Evolutionary conservation across 768 basidiomycete genomes (phyloP).

Genomic region (Obba rivulosa): DNA sequence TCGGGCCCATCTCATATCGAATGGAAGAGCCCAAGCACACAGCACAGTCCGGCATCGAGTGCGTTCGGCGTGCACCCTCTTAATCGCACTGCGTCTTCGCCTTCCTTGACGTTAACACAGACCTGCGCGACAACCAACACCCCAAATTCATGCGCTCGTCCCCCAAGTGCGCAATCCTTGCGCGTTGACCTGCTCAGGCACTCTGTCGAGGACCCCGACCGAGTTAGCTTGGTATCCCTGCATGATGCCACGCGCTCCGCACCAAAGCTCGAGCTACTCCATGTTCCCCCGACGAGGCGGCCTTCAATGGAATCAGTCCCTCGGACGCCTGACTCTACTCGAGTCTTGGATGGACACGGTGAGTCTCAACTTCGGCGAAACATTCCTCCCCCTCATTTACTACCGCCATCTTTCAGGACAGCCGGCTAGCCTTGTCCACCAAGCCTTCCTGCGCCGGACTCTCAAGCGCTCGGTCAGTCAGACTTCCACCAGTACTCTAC

Average conservation of each 20-base stretch:
- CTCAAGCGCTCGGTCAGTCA: slow-evolving; percentile 63
- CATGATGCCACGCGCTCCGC: slow-evolving; percentile 42
- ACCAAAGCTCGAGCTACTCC: slow-evolving; percentile 60
- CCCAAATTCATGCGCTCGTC: slow-evolving; percentile 7
- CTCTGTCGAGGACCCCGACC: slow-evolving; percentile 11
- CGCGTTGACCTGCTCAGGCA: background rate
- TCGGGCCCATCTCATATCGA: slow-evolving; percentile 14
- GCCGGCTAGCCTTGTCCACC: slow-evolving; percentile 17
- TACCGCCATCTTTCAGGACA: background rate
- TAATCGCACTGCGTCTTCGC: background rate
- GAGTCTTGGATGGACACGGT: slow-evolving; percentile 20
- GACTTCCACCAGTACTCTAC: slow-evolving; percentile 55
- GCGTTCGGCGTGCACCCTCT: background rate
- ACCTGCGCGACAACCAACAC: slow-evolving; percentile 4
- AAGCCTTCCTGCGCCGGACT: slow-evolving; percentile 57
- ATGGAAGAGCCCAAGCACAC: slow-evolving; percentile 15
- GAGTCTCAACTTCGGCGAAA: slow-evolving; percentile 4
- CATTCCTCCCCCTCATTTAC: too few species aligned
- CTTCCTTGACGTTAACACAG: slow-evolving; percentile 2
- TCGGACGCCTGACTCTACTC: slow-evolving; percentile 24
- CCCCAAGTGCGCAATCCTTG: slow-evolving; percentile 12
- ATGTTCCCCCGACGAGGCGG: slow-evolving; percentile 46
- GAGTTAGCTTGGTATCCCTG: slow-evolving; percentile 2
- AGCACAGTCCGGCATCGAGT: background rate
- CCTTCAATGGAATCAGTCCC: slow-evolving; percentile 21